Evolutionary conservation across 2,329 filamentous ascomycete genomes (phyloP).

Genomic region (Tolypocladium inflatum): DNA sequence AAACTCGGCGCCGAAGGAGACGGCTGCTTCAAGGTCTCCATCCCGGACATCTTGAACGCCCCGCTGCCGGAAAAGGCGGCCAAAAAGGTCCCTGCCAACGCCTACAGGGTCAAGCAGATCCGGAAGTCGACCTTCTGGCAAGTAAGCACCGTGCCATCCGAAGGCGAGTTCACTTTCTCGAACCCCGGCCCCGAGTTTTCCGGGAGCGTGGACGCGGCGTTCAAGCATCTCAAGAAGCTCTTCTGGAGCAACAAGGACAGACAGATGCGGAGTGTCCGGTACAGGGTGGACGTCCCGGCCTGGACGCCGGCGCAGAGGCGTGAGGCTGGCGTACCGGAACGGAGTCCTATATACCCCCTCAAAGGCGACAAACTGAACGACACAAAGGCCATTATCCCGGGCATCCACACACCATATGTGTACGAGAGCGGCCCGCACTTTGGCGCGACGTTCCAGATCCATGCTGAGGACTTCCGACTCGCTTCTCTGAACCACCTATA

Average conservation of each 20-base stretch:
- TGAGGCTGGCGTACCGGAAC: constrained; percentile 24
- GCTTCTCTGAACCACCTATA: constrained; percentile 29
- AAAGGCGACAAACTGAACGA: constrained; percentile 25
- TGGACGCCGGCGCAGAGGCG: constrained; percentile 25
- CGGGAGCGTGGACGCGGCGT: constrained; percentile 14
- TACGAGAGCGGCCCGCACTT: constrained; percentile 29
- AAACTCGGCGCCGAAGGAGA: constrained; percentile 19
- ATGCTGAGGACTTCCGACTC: constrained; percentile 29
- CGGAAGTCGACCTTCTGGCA: constrained; percentile 26
- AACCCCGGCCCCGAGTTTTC: constrained; percentile 13
- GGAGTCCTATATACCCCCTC: constrained; percentile 26
- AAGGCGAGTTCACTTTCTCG: constrained; percentile 20
- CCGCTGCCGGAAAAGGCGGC: constrained; percentile 20
- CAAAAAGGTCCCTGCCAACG: constrained; percentile 22
- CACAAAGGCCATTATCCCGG: constrained; percentile 27
- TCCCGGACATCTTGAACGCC: constrained; percentile 20
- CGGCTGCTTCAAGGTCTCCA: constrained; percentile 28
- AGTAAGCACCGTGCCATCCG: constrained; percentile 22
- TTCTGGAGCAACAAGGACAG: constrained; percentile 24
- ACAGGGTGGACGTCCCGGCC: constrained; percentile 27
- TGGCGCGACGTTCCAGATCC: constrained; percentile 29
- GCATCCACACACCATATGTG: constrained; percentile 30
- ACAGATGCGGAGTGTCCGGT: constrained; percentile 26
- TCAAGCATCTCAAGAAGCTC: constrained; percentile 23
- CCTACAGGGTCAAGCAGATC: constrained; percentile 24